Conservation (phyloP, 257 asterid species). For the Haberlea rhodopensis region DNA sequence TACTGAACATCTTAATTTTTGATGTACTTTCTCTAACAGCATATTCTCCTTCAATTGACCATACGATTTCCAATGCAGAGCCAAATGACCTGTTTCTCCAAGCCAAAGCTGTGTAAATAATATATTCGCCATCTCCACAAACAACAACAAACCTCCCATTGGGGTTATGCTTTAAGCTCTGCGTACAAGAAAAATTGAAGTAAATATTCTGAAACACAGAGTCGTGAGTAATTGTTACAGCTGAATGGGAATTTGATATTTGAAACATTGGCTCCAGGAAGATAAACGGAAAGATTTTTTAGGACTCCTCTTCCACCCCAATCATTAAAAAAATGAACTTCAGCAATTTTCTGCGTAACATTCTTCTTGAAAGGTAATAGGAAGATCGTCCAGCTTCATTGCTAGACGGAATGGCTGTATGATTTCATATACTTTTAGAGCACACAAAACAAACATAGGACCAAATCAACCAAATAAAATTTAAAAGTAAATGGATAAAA, state of each 20-base stretch:
- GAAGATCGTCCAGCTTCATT: background rate
- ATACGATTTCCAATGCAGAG: conserved; percentile 88
- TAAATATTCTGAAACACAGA: conserved; percentile 21
- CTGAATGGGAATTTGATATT: conserved; percentile 14
- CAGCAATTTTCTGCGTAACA: background rate
- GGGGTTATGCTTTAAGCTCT: conserved; percentile 97
- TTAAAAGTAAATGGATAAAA: conserved; percentile 2
- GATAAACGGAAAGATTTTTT: conserved; percentile 13
- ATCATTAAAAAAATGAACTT: conserved; percentile 6
- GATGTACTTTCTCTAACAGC: conserved; percentile 98
- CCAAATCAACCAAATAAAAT: background rate
- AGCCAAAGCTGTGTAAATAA: conserved; percentile 94
- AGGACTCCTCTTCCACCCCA: conserved; percentile 3
- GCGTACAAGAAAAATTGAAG: conserved; percentile 25
- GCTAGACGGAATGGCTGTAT: background rate
- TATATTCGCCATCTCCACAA: conserved; percentile 96
- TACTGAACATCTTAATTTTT: conserved; percentile 75
- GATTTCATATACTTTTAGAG: background rate
- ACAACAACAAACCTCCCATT: conserved; percentile 97
- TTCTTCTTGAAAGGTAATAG: conserved; percentile 1
- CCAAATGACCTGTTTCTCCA: conserved; percentile 99
- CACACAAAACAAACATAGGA: background rate
- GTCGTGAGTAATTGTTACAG: background rate
- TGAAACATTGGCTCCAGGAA: conserved; percentile 17
- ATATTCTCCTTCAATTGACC: conserved; percentile 97